Evolutionary conservation across 2,329 filamentous ascomycete genomes (phyloP).

Genomic region (Alternaria rosae): DNA sequence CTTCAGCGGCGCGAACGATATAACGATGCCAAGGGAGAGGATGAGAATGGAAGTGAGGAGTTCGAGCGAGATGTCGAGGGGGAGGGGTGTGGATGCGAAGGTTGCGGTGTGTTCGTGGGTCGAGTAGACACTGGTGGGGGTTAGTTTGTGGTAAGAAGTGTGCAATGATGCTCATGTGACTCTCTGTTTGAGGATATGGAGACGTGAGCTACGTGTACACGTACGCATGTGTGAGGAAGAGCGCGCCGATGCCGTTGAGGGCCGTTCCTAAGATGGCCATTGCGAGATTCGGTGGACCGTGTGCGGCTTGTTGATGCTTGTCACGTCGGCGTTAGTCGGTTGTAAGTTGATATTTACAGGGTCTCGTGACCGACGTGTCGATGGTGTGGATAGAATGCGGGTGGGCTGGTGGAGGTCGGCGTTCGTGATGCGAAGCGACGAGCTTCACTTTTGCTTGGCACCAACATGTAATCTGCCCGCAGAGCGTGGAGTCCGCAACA

Average conservation of each 20-base stretch:
- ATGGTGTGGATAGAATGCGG: neutral
- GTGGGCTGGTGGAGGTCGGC: conserved; percentile 2
- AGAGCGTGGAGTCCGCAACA: neutral
- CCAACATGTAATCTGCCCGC: neutral
- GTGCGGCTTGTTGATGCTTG: neutral
- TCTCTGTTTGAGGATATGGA: fast-evolving
- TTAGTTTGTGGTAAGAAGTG: conserved; percentile 15
- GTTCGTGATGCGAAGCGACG: conserved; percentile 17
- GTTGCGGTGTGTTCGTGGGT: conserved; percentile 89
- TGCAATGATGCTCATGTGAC: neutral
- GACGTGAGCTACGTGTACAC: conserved; percentile 42
- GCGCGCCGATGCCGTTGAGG: conserved; percentile 75
- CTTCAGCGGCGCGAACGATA: conserved; percentile 77
- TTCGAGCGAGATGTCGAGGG: conserved; percentile 87
- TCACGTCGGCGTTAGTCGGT: conserved; percentile 3
- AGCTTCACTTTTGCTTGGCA: conserved; percentile 22
- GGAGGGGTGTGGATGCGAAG: conserved; percentile 66
- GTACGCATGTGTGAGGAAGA: conserved; percentile 88
- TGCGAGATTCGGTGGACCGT: conserved; percentile 6
- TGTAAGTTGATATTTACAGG: neutral
- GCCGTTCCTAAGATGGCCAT: conserved; percentile 78
- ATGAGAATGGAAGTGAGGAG: conserved; percentile 80
- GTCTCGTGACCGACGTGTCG: neutral
- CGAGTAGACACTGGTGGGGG: conserved; percentile 80
- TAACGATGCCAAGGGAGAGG: conserved; percentile 83